Base-by-base conservation (phyloP, 1,284 basidiomycete genomes). In the Cystobasidiaceae sp. region DNA sequence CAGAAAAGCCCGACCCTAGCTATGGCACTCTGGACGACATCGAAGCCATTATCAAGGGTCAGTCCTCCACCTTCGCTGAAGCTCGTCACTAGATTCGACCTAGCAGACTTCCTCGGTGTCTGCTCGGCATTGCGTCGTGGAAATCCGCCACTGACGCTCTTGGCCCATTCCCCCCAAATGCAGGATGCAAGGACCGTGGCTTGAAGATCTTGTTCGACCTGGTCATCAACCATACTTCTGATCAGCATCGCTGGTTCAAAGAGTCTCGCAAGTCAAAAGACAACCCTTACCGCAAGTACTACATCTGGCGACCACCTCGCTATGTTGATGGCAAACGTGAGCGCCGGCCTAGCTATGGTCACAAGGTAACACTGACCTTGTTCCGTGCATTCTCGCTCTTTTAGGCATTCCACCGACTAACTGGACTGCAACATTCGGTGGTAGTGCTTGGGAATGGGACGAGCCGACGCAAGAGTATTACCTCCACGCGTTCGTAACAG, bases 261-360 rank as follows among this genome's bases (percentile, higher is more conserved):
- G 80, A 84, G 67, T 88, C 86, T 19, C 81, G 82, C 61, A 81
- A 82, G 0, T 82, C 80, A 67, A 84, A 83, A 71, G 76, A 81
- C 2, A 81, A 75, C 71, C 80, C 84, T 0, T 87, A 86, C 76
- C 81, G 86, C 9, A 83, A 86, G 72, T 86, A 86, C 83, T 89
- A 88, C 77, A 82, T 87, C 71, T 89, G 87, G 86, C 82, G 85
- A n/a, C 83, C 85, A n/a, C 83, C 86, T 21, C 81, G 79, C 69
- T 82, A 79, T 71, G 82, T 83, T 67, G 76, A 66, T 27, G 75
- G 75, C 57, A 72, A 73, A 50, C 69, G 71, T 39, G 39, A 46
- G 61, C 17, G 28, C 7, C 17, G 17, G 7, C 37, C 37, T 11
- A 39, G 11, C 37, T 39, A 39, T 39, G 11, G 37, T n/a, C n/a